Evolutionary conservation across 257 asterid genomes (phyloP), one percentile per base, ranked within the genome.

Genomic region (Phtheirospermum japonicum): DNA sequence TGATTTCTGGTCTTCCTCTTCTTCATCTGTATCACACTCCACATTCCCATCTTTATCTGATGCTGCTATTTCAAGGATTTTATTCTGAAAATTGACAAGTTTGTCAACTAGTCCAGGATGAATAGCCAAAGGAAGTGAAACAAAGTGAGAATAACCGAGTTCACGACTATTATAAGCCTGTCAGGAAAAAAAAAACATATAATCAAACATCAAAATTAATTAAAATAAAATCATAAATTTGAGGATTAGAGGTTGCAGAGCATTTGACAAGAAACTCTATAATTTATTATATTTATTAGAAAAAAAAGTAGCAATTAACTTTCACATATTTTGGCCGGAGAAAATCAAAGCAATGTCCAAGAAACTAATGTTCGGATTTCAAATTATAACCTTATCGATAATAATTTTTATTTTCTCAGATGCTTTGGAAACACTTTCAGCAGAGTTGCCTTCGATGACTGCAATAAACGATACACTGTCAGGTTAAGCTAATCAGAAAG

Each of bases 111-210:
- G 79, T 71, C 77, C 88, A 59, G 91, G 85, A 70, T 92, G 82
- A 66, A 79, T 67, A 60, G 99, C 96, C 88, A 92, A 73, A 54
- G 99, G 99, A 79, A 92, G 97, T 30, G 99, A 92, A 57, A 92
- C 83, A 61, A 92, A 92, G 91, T 92, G 97, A 68, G 99, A 86
- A 75, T 86, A 92, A 72, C 89, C 97, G 17, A 89, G 73, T 51
- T 63, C 71, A 68, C 82, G 84, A 79, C 97, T 83, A 69, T 83
- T 82, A 33, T 83, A 85, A 45, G 77, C 84, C 99, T 92, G 95
- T 74, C n/a, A 49, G 17, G 23, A 48, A 5, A n/a, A n/a, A n/a
- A 12, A 48, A 75, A 57, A 45, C 18, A 70, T 28, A 58, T 16
- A 59, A 58, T 30, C 42, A 66, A 32, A 48, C 30, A 6, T 32